These are phyloP conservation scores for Mentha longifolia DNA, from an alignment of 257 asterid species.

Conservation along the genomic window DNA sequence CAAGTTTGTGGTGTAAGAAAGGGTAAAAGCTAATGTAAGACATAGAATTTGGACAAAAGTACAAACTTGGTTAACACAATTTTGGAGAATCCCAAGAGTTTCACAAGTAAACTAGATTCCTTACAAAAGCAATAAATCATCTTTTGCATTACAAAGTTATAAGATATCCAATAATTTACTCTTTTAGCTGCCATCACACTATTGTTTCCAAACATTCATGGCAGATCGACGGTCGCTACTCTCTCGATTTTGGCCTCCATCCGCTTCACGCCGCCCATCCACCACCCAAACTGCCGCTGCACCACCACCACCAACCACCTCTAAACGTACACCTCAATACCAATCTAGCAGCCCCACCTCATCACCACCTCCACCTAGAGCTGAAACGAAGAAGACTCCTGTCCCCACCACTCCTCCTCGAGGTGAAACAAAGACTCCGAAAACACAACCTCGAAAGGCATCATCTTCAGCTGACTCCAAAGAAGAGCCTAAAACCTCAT, in stretches of 20 bases:
- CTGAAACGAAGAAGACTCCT: constrained; percentile 21
- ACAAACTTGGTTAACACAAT: no score
- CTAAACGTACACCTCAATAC: not conserved
- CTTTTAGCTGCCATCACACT: not conserved
- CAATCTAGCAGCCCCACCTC: constrained; percentile 22
- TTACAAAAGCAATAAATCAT: constrained; percentile 31
- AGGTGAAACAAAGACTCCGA: constrained; percentile 20
- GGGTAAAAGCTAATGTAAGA: constrained; percentile 22
- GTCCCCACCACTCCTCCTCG: constrained; percentile 19
- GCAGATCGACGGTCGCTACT: constrained; percentile 54
- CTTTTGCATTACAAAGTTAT: constrained; percentile 27
- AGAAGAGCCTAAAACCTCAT: constrained; percentile 41
- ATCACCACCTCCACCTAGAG: constrained; percentile 21
- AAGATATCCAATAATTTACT: constrained; percentile 32
- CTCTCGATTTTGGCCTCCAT: constrained; percentile 55
- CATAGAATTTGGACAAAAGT: constrained; percentile 14
- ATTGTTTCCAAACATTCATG: constrained; percentile 40
- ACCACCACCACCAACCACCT: constrained; percentile 31
- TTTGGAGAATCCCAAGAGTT: constrained; percentile 24
- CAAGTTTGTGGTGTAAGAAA: constrained; percentile 24
- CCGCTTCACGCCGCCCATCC: constrained; percentile 43
- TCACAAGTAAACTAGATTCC: constrained; percentile 46
- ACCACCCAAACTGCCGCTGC: constrained; percentile 37
- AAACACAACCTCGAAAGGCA: constrained; percentile 14
- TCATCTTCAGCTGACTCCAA: constrained; percentile 19